A percentile compares a stretch with the other conserved stretches of the same genome.
Conservation (phyloP, 1,284 basidiomycete genomes). For the Ustilago esculenta region DNA sequence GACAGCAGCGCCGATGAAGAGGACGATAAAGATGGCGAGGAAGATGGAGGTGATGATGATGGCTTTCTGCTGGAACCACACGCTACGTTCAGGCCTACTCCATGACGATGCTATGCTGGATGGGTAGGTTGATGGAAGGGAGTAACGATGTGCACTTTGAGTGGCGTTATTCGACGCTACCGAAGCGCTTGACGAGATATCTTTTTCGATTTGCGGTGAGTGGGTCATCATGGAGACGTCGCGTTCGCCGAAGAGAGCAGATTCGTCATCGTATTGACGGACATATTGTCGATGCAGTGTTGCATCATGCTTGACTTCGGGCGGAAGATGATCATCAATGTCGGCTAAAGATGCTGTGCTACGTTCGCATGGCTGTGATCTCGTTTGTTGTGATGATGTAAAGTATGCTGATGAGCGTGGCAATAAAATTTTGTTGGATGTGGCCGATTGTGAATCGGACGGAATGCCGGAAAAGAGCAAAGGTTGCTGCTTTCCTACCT, state of each 20-base stretch:
- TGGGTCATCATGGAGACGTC: slow-evolving; percentile 8
- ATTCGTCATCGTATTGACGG: slow-evolving; percentile 27
- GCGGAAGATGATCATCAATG: slow-evolving; percentile 22
- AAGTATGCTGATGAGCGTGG: slow-evolving; percentile 3
- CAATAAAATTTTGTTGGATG: too few species aligned
- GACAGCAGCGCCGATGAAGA: slow-evolving; percentile 64
- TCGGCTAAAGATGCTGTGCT: slow-evolving; percentile 5
- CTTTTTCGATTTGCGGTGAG: slow-evolving; percentile 3
- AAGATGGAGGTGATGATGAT: slow-evolving; percentile 65
- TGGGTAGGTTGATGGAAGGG: slow-evolving; percentile 48
- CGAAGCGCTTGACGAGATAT: neutral
- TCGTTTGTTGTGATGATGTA: slow-evolving; percentile 6
- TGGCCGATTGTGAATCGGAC: neutral
- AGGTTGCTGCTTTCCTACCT: neutral
- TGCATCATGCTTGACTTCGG: neutral
- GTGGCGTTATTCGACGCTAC: neutral
- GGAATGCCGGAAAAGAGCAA: neutral
- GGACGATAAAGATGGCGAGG: slow-evolving; percentile 65
- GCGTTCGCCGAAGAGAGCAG: slow-evolving; percentile 21
- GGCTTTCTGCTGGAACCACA: slow-evolving; percentile 63
- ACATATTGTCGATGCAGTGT: slow-evolving; percentile 19
- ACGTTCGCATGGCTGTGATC: neutral
- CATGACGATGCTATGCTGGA: slow-evolving; percentile 56
- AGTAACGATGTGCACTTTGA: slow-evolving; percentile 21
- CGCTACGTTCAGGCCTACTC: slow-evolving; percentile 46